Percentiles rank a stretch among this genome's conserved stretches.
Conservation (phyloP, 208 protist species). For the Crithidia bombi region DNA sequence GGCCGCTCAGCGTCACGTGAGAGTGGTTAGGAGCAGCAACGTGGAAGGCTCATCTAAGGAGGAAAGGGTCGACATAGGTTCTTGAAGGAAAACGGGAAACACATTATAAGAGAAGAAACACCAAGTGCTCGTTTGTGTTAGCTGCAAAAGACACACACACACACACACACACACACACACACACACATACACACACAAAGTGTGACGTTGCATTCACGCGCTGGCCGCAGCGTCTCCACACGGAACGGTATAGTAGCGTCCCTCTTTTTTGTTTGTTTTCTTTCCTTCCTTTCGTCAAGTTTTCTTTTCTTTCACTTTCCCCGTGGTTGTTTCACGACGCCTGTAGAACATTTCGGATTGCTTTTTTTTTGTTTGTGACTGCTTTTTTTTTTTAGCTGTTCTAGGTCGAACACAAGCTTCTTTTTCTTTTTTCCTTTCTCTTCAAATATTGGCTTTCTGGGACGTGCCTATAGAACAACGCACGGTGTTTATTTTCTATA, state of each 20-base stretch:
- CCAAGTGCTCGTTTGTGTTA: no score
- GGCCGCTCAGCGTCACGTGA: no score
- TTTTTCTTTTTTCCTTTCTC: background rate
- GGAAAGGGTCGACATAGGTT: no score
- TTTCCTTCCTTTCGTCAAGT: background rate
- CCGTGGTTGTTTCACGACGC: background rate
- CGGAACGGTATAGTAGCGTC: background rate
- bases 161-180: slow-evolving; percentile 11
- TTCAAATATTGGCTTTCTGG: slow-evolving; percentile 12
- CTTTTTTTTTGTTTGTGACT: slow-evolving; percentile 11
- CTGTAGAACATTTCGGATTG: background rate
- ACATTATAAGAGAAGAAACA: no score
- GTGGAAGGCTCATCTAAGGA: no score
- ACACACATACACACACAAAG: background rate
- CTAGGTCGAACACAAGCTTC: background rate
- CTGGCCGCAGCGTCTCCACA: background rate
- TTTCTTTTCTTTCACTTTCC: slow-evolving; percentile 18
- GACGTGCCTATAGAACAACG: no score
- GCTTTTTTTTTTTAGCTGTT: slow-evolving; percentile 16
- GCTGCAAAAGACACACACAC: background rate
- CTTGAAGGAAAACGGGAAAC: no score
- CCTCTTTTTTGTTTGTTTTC: slow-evolving; percentile 17
- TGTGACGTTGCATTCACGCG: background rate
- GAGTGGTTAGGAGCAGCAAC: no score
- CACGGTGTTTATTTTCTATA: no score